phyloP scores from a whole-genome alignment of 2,329 filamentous ascomycete genomes.

The Colletotrichum musae region DNA sequence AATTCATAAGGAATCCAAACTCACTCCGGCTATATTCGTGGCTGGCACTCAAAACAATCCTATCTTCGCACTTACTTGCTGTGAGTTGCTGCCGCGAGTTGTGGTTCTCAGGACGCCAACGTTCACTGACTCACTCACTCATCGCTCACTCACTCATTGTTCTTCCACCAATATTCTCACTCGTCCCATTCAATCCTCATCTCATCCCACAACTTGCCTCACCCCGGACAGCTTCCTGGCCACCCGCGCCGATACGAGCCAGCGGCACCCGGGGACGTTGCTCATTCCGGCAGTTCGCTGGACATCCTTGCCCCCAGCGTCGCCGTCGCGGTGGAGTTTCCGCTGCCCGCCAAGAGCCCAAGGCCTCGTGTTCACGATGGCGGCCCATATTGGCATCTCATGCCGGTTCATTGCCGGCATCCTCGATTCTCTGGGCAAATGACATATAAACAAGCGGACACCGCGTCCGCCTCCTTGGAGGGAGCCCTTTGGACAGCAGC shows the following conservation, averaged over 20 bases:
- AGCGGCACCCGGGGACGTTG: conserved; percentile 15
- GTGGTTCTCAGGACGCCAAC: too few species aligned
- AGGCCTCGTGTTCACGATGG: conserved; percentile 33
- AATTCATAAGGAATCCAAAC: not conserved
- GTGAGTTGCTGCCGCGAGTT: too few species aligned
- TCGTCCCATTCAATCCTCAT: not conserved
- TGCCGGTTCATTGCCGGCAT: conserved; percentile 1
- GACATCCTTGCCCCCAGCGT: conserved; percentile 4
- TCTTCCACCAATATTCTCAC: not conserved
- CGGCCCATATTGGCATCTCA: not conserved
- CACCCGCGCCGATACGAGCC: conserved; percentile 17
- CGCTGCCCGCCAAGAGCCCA: conserved; percentile 15
- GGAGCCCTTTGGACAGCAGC: not conserved
- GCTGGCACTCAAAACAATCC: too few species aligned
- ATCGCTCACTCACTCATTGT: not conserved
- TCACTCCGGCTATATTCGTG: not conserved
- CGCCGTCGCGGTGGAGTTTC: conserved; percentile 16
- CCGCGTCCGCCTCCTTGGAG: too few species aligned
- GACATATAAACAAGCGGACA: not conserved
- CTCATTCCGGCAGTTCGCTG: conserved; percentile 29
- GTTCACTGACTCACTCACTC: too few species aligned
- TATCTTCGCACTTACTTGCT: too few species aligned
- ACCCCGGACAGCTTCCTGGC: not conserved
- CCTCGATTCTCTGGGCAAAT: not conserved
- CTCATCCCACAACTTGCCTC: not conserved